phyloP scores from a whole-genome alignment of 2,329 filamentous ascomycete species.

The Aureobasidium sp. region DNA sequence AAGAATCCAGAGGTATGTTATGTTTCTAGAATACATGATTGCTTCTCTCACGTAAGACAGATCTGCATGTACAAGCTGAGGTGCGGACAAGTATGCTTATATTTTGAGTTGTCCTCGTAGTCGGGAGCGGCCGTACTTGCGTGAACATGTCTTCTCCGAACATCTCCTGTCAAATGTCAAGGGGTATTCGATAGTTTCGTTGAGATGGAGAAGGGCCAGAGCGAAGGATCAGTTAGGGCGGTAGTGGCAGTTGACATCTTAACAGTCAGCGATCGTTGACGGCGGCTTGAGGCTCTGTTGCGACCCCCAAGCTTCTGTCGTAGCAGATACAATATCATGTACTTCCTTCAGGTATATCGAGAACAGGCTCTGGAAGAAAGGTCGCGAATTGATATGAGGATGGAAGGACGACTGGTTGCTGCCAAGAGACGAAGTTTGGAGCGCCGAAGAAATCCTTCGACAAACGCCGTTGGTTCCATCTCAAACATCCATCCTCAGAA shows the following conservation, averaged over 20 bases:
- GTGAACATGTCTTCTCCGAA: not conserved
- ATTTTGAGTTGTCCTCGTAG: not conserved
- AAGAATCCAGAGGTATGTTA: not conserved
- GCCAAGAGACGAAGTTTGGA: not conserved
- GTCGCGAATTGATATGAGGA: not conserved
- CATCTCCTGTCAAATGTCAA: not conserved
- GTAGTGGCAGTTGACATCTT: conserved; percentile 11
- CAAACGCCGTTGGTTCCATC: not conserved
- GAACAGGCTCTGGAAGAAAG: not conserved
- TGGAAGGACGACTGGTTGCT: not conserved
- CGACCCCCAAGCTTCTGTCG: not conserved
- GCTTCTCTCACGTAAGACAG: not conserved
- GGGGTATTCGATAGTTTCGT: not conserved
- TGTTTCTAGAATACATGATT: conserved; percentile 8
- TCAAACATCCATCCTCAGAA: not conserved
- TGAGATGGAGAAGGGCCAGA: not conserved
- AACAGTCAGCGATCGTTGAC: conserved; percentile 9
- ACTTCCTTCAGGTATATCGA: rapidly evolving
- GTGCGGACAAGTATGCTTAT: conserved; percentile 12
- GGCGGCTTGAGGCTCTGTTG: not conserved
- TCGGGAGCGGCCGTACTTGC: not conserved
- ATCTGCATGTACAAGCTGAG: not conserved
- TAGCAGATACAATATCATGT: no score
- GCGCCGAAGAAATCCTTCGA: not conserved
- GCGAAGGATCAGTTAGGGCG: not conserved